A percentile compares a stretch with the other conserved stretches of the same genome.
Conservation (phyloP, 306 rosid genomes). For the Myrica gale region DNA sequence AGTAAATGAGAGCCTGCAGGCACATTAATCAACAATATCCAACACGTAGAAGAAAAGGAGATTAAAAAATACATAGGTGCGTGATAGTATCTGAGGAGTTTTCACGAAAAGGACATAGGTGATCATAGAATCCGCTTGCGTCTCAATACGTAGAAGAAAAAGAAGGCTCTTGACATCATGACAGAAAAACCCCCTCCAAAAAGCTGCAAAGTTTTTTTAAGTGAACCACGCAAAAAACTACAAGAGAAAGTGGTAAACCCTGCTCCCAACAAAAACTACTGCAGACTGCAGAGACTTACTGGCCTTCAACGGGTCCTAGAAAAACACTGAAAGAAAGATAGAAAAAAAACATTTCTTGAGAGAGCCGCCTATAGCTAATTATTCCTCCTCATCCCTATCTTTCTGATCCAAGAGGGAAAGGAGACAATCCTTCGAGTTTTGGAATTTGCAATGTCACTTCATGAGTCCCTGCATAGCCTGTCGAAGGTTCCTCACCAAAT, state of each 20-base stretch:
- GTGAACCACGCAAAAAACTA: conserved; percentile 48
- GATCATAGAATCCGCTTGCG: background rate
- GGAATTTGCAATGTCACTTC: background rate
- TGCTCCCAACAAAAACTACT: conserved; percentile 13
- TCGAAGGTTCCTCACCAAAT: conserved; percentile 49
- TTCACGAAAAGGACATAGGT: no score
- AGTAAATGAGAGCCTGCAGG: no score
- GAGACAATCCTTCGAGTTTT: background rate
- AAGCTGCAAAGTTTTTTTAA: conserved; percentile 17
- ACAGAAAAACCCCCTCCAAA: conserved; percentile 15
- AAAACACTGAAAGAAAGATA: background rate
- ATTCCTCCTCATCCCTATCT: background rate
- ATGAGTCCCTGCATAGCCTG: conserved; percentile 37
- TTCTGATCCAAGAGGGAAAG: no score
- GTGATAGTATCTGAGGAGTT: no score
- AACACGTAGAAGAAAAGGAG: no score
- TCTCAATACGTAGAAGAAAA: background rate
- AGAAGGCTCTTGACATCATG: conserved; percentile 20
- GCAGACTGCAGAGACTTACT: conserved; percentile 10
- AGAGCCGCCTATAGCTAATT: background rate
- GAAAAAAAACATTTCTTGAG: no score
- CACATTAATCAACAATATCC: no score
- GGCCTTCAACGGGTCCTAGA: conserved; percentile 10
- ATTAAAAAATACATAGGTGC: no score
- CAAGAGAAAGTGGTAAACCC: conserved; percentile 13